Evolutionary conservation across 2,329 filamentous ascomycete species (phyloP).

Genomic region (Talaromyces sp.): DNA sequence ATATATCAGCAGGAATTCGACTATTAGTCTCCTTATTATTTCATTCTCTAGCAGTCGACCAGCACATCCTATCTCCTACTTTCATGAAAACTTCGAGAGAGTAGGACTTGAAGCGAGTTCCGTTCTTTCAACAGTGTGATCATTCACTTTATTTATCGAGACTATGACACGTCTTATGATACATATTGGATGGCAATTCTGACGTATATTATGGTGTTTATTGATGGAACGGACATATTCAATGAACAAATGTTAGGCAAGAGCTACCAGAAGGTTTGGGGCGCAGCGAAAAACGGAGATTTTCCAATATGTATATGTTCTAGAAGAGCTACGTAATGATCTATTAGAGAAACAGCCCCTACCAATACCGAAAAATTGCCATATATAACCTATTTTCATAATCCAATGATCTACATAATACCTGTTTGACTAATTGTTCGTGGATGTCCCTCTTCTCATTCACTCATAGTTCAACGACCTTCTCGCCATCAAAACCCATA

Average conservation of each 20-base stretch:
- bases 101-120: too few relatives aligned
- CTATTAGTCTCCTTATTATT: too few relatives aligned
- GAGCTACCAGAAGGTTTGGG: slow-evolving; percentile 13
- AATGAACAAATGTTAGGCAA: slow-evolving; percentile 13
- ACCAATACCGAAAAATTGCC: background rate
- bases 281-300: slow-evolving; percentile 15
- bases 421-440: too few relatives aligned
- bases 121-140: too few relatives aligned
- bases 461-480: background rate
- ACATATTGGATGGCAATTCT: slow-evolving; percentile 17
- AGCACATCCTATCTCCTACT: too few relatives aligned
- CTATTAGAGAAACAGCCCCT: background rate
- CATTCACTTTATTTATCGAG: slow-evolving; percentile 17
- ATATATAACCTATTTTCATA: too few relatives aligned
- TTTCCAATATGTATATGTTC: slow-evolving; percentile 14
- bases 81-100: too few relatives aligned
- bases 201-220: slow-evolving; percentile 17
- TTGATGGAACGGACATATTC: slow-evolving; percentile 16
- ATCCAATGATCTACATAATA: too few relatives aligned
- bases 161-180: slow-evolving; percentile 9
- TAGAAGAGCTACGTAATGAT: slow-evolving; percentile 14
- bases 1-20: too few relatives aligned
- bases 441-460: too few relatives aligned
- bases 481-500: background rate
- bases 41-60: too few relatives aligned